Conservation (phyloP, 768 basidiomycete species). For the Tylopilus sp. region DNA sequence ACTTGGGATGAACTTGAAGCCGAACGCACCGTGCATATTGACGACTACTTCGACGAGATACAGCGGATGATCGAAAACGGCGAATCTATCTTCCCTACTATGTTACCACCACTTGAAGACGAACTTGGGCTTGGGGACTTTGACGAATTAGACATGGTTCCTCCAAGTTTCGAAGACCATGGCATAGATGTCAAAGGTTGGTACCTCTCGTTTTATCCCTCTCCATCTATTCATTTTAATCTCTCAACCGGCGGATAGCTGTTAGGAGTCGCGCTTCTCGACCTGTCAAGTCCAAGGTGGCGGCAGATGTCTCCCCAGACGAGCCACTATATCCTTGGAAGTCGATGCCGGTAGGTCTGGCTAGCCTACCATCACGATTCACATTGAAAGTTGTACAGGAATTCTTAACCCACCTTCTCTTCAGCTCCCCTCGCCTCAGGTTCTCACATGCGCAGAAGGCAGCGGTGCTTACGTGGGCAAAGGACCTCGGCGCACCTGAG, state of each 20-base stretch:
- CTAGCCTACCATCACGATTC: not conserved
- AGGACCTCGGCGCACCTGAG: constrained; percentile 21
- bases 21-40: not conserved
- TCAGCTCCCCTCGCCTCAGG: constrained; percentile 28
- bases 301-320: not conserved
- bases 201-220: no score
- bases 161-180: not conserved
- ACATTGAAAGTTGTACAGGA: constrained; percentile 19
- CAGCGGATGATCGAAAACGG: not conserved
- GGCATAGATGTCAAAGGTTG: constrained; percentile 3
- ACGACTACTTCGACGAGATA: constrained; percentile 13
- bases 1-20: constrained; percentile 10
- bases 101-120: constrained; percentile 4
- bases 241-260: not conserved
- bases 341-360: not conserved
- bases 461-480: no score
- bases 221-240: not conserved
- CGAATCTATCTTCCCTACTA: not conserved
- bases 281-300: not conserved
- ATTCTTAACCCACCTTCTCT: constrained; percentile 30
- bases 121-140: constrained; percentile 4
- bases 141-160: no score
- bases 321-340: constrained; percentile 8
- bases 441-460: constrained; percentile 32
- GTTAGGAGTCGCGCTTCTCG: not conserved